phyloP scores from a whole-genome alignment of 495 filamentous ascomycete genomes.

The Pyrenopolyporus hunteri region DNA sequence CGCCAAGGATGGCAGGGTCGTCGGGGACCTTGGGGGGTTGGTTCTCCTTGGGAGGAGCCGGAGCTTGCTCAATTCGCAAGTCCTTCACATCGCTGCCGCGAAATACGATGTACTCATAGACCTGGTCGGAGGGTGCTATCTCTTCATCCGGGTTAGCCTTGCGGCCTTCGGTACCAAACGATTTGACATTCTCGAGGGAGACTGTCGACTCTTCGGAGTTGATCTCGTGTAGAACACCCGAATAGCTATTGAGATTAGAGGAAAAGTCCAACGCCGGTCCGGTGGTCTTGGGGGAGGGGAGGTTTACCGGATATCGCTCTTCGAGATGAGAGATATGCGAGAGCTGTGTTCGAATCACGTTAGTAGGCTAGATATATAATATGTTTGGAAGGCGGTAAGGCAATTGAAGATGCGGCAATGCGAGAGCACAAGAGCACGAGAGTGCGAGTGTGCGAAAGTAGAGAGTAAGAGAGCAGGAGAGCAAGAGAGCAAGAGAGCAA shows the following conservation, averaged over 20 bases:
- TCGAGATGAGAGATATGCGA: conserved; percentile 89
- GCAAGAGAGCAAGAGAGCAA: too few species aligned
- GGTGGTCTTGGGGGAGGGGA: conserved; percentile 17
- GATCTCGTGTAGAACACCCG: conserved; percentile 95
- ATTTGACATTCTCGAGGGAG: conserved; percentile 91
- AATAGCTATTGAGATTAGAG: conserved; percentile 67
- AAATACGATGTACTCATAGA: conserved; percentile 99
- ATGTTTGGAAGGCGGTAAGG: too few species aligned
- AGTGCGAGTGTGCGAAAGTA: too few species aligned
- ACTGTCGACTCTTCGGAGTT: conserved; percentile 96
- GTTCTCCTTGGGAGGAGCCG: conserved; percentile 68
- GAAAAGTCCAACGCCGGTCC: conserved; percentile 36
- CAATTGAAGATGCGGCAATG: too few species aligned
- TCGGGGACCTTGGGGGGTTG: conserved; percentile 81
- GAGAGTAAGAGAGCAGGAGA: too few species aligned
- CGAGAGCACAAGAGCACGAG: too few species aligned
- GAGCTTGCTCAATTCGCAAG: conserved; percentile 83
- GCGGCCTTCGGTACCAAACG: conserved; percentile 91
- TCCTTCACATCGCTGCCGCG: conserved; percentile 99
- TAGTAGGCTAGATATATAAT: conserved; percentile 36
- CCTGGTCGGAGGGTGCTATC: conserved; percentile 75
- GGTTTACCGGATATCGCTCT: conserved; percentile 90
- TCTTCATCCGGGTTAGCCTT: conserved; percentile 77
- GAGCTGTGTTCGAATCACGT: conserved; percentile 54
- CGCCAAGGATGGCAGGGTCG: conserved; percentile 95